Percentiles rank a stretch among this genome's conserved stretches.
These are phyloP conservation scores for Cyclanthera cordifolia DNA, from an alignment of 306 rosid species.

Conservation along the genomic window DNA sequence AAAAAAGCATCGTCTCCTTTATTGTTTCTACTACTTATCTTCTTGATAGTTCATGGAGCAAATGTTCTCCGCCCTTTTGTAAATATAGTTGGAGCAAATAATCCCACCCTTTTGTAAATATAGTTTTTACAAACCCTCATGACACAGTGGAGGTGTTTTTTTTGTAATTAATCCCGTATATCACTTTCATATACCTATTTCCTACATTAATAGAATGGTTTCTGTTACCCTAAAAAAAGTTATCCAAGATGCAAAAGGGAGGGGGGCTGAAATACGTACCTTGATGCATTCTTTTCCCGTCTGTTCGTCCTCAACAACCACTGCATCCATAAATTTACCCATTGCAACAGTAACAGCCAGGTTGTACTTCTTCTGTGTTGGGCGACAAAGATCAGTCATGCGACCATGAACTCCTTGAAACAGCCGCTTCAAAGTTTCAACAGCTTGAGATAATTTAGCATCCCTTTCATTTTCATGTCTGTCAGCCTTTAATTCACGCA, in stretches of 20 bases:
- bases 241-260: not conserved
- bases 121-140: too few species aligned
- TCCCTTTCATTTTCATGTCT: slow-evolving; percentile 94
- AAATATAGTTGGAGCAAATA: too few species aligned
- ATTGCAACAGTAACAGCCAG: slow-evolving; percentile 96
- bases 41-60: not conserved
- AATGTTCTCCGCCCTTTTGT: not conserved
- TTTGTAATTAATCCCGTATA: too few species aligned
- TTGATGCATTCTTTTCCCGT: slow-evolving; percentile 99
- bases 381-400: slow-evolving; percentile 95
- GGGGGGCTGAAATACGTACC: slow-evolving; percentile 29
- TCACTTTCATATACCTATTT: too few species aligned
- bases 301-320: slow-evolving; percentile 86
- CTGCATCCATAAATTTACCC: slow-evolving; percentile 99
- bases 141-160: too few species aligned
- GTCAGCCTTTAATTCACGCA: slow-evolving; percentile 91
- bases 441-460: slow-evolving; percentile 87
- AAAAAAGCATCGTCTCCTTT: not conserved
- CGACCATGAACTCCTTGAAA: slow-evolving; percentile 98
- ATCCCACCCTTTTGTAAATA: too few species aligned
- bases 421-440: slow-evolving; percentile 88
- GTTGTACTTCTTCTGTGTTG: slow-evolving; percentile 90
- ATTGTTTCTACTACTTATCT: not conserved
- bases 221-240: not conserved
- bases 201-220: too few species aligned